These are phyloP conservation scores for Teunomyces cretensis DNA, from an alignment of 805 yeast species.

Conservation along the genomic window DNA sequence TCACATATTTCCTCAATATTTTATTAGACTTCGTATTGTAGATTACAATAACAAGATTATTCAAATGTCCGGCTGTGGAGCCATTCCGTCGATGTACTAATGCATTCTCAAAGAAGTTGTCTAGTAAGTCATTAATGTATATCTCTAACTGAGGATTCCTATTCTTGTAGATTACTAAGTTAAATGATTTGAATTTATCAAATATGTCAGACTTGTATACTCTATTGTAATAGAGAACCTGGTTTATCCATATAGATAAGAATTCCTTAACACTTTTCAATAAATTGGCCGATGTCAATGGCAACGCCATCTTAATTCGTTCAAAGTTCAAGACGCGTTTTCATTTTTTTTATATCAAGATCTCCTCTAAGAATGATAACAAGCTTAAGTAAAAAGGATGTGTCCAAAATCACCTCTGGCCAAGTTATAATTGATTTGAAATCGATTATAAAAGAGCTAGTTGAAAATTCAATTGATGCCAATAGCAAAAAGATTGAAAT, in stretches of 20 bases:
- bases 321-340: neutral
- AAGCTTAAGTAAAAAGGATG: conserved; percentile 44
- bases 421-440: conserved; percentile 84
- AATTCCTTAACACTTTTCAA: conserved; percentile 46
- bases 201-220: conserved; percentile 57
- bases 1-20: conserved; percentile 40
- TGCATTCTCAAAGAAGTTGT: conserved; percentile 18
- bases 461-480: conserved; percentile 89
- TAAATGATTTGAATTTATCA: conserved; percentile 40
- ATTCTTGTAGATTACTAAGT: conserved; percentile 39
- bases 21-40: conserved; percentile 26
- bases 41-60: conserved; percentile 37
- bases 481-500: conserved; percentile 66
- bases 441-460: conserved; percentile 77
- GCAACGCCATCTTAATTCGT: conserved; percentile 1
- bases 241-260: conserved; percentile 51
- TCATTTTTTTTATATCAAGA: too few relatives aligned
- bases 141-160: conserved; percentile 48
- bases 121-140: conserved; percentile 42
- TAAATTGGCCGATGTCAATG: conserved; percentile 27
- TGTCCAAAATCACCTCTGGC: conserved; percentile 82
- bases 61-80: conserved; percentile 14
- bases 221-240: conserved; percentile 50
- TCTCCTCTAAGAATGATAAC: conserved; percentile 17
- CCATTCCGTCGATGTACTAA: neutral